A percentile compares a stretch with the other conserved stretches of the same genome.
phyloP scores from a whole-genome alignment of 1,284 basidiomycete genomes.

The Boletus semigastroideus region DNA sequence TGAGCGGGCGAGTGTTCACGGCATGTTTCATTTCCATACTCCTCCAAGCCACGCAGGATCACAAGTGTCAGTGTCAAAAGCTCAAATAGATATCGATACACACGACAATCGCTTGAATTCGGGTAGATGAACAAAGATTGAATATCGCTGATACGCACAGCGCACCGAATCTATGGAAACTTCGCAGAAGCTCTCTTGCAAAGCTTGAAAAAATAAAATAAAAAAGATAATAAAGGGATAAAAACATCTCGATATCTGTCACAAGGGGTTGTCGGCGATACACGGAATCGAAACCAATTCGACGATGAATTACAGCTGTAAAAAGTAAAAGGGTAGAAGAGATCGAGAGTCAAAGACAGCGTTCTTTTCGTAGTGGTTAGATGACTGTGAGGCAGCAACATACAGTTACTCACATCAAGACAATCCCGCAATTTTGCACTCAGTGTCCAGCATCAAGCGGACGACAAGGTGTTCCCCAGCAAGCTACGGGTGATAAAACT shows the following conservation, averaged over 20 bases:
- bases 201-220: background rate
- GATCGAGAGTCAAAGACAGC: constrained; percentile 1
- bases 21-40: background rate
- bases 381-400: background rate
- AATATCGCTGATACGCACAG: constrained; percentile 18
- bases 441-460: constrained; percentile 2
- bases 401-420: constrained; percentile 11
- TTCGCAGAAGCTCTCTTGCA: background rate
- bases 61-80: background rate
- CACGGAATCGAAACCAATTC: constrained; percentile 1
- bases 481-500: constrained; percentile 8
- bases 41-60: background rate
- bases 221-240: background rate
- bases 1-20: too few species aligned
- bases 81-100: constrained; percentile 26
- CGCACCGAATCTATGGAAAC: background rate
- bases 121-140: background rate
- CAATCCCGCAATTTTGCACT: background rate
- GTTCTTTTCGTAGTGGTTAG: constrained; percentile 3
- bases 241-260: constrained; percentile 15
- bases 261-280: constrained; percentile 15
- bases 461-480: background rate
- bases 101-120: constrained; percentile 6
- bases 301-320: background rate
- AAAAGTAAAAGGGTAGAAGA: constrained; percentile 10